These are phyloP conservation scores for Phalaenopsis aphrodite DNA, from an alignment of 106 monocot genomes.

Conservation along the genomic window DNA sequence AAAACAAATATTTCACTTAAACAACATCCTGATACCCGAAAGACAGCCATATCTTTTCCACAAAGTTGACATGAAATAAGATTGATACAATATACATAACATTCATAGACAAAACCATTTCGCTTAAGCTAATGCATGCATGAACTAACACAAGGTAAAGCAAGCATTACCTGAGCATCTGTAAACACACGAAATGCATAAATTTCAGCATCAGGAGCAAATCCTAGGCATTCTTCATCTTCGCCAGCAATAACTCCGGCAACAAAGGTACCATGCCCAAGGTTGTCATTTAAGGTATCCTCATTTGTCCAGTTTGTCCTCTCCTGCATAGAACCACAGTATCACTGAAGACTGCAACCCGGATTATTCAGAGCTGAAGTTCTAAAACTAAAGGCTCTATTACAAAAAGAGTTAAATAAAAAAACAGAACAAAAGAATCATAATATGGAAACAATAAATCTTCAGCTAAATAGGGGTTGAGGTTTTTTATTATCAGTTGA, in stretches of 20 bases:
- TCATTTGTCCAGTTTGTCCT: constrained; percentile 99
- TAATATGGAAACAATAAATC: not conserved
- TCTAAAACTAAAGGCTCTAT: not conserved
- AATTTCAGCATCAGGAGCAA: constrained; percentile 97
- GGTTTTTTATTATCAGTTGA: not conserved
- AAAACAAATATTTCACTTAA: not conserved
- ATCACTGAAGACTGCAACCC: not conserved
- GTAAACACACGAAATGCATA: constrained; percentile 99
- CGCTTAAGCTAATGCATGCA: not conserved
- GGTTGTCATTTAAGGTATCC: constrained; percentile 95
- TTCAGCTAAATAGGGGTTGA: not conserved
- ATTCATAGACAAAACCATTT: not conserved
- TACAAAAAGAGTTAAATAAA: not conserved
- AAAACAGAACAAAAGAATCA: constrained; percentile 1
- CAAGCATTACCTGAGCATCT: constrained; percentile 93
- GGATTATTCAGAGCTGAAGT: not conserved
- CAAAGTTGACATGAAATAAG: not conserved
- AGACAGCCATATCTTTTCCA: not conserved
- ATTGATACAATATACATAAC: not conserved
- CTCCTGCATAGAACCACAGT: constrained; percentile 43
- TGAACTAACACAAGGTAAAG: constrained; percentile 13
- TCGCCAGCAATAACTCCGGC: constrained; percentile 98
- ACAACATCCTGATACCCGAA: not conserved
- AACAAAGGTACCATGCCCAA: constrained; percentile 98
- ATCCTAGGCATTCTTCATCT: constrained; percentile 91